Conservation (phyloP, 1,139 yeast species). For the Taphrina deformans region DNA sequence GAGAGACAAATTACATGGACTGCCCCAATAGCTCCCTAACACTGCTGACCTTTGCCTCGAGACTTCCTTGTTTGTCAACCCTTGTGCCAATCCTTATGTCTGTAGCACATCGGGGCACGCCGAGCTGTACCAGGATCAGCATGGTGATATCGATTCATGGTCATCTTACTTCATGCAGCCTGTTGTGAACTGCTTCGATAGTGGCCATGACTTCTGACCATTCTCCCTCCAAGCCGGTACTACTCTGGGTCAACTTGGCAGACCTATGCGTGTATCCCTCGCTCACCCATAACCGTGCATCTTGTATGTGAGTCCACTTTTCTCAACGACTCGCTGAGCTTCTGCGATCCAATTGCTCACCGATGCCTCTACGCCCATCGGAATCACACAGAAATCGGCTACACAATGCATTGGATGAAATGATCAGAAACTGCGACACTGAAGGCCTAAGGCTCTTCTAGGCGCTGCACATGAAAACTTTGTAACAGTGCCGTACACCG, state of each 20-base stretch:
- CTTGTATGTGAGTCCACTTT: constrained; percentile 15
- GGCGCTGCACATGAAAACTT: no score
- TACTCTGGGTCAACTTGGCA: background rate
- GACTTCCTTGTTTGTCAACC: constrained; percentile 27
- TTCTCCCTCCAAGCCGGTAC: constrained; percentile 31
- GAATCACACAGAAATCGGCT: constrained; percentile 30
- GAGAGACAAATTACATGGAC: background rate
- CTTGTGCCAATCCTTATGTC: constrained; percentile 33
- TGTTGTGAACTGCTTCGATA: constrained; percentile 20
- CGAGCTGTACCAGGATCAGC: constrained; percentile 14
- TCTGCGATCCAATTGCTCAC: constrained; percentile 27
- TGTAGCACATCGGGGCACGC: constrained; percentile 33
- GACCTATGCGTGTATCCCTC: no score
- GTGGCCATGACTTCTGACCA: constrained; percentile 30
- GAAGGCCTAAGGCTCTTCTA: no score
- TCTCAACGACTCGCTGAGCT: constrained; percentile 25
- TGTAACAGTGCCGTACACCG: no score
- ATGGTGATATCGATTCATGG: background rate
- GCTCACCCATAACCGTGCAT: constrained; percentile 25
- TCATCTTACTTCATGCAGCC: constrained; percentile 14
- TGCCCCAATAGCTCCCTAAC: constrained; percentile 10
- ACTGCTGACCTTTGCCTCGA: constrained; percentile 25
- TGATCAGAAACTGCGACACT: no score
- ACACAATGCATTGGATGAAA: constrained; percentile 34
- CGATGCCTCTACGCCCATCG: constrained; percentile 19